Evolutionary conservation across 257 asterid genomes (phyloP).

Genomic region (Nicotiana otophora): DNA sequence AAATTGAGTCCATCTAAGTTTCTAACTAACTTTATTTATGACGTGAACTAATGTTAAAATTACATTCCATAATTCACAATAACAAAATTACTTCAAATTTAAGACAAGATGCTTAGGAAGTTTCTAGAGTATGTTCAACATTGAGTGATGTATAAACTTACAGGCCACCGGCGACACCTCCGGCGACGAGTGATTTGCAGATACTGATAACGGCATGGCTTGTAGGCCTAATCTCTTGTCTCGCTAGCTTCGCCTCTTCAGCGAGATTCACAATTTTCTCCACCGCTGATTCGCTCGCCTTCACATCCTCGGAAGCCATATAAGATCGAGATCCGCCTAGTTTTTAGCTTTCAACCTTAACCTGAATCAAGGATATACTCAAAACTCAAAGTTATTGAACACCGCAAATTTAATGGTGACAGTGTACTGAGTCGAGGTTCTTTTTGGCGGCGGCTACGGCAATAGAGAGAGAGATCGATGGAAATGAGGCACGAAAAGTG

Average conservation of each 20-base stretch:
- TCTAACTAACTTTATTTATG: not conserved
- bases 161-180: constrained; percentile 98
- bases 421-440: not conserved
- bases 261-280: constrained; percentile 88
- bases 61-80: not conserved
- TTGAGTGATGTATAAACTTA: constrained; percentile 29
- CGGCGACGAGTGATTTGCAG: constrained; percentile 88
- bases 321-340: not conserved
- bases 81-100: not conserved
- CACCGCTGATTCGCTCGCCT: constrained; percentile 79
- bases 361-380: not conserved
- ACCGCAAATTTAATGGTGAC: not conserved
- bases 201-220: constrained; percentile 56
- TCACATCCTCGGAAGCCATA: constrained; percentile 97
- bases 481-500: constrained; percentile 1
- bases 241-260: constrained; percentile 88
- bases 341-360: not conserved
- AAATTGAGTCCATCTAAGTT: not conserved
- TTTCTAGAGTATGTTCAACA: not conserved
- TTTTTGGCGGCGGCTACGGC: not conserved
- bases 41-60: not conserved
- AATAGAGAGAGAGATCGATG: not conserved
- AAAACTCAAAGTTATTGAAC: not conserved
- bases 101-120: not conserved
- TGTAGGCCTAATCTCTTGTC: constrained; percentile 74